Base-by-base conservation (phyloP, 352 stramenopile species). In the Globisporangium nodosum region DNA sequence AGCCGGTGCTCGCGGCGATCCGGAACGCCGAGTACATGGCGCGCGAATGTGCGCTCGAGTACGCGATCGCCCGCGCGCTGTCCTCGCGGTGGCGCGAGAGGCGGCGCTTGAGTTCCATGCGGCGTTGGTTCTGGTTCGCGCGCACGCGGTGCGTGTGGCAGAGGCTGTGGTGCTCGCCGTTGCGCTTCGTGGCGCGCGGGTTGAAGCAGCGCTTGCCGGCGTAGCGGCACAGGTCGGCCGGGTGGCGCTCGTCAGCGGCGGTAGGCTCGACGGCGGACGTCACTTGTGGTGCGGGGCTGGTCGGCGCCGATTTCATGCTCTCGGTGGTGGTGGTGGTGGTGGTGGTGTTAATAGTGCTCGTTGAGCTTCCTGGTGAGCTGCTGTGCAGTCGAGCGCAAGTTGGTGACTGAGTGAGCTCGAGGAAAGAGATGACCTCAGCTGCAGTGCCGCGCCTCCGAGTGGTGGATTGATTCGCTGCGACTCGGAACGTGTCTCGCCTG, bases 121-220 rank as follows among this genome's bases (percentile, higher is more conserved):
- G 37, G 42, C 61, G 64, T 54, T 70, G 64, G 49, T 67, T 65
- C 40, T 57, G 54, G 53, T 68, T 59, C 12, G 54, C 60, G 9
- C 58, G 58, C 15, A 57, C 20, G 50, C 63, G 63, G 42, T 70
- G 63, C 33, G 51, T 43, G n/a, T 70, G 48, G n/a, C 63, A 70
- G 20, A 70, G 49, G 37, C 52, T 66, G 45, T 70, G 63, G 13
- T 59, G 54, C 31, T 60, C 50, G 47, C 63, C 63, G 49, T 70
- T 69, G 39, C 63, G 57, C 45, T 69, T 69, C 3, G n/a, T 54
- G 9, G 45, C 60, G 24, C 63, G 63, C 9, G 21, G 7, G 43
- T 66, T 66, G 15, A 39, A 45, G 51, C 63, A 70, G 47, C 54
- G 53, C 43, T 64, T 64, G 43, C 52, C 50, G 30, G 49, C 42